Conservation (phyloP, 495 filamentous ascomycete genomes). For the Bryoglossum gracile region DNA sequence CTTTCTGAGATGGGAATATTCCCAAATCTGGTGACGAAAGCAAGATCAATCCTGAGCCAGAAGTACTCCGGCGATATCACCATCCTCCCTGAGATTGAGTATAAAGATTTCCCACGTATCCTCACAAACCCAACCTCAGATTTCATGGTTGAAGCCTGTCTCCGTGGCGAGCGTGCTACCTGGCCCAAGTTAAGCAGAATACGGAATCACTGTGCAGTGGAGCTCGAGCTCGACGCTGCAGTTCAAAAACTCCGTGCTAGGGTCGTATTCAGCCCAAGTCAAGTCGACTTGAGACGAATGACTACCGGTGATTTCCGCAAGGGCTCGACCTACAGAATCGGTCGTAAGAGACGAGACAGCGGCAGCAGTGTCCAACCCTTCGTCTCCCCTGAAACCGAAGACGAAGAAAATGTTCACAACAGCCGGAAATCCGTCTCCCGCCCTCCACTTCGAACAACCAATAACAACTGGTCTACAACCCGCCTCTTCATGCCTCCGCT, state of each 20-base stretch:
- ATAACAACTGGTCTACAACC: slow-evolving; percentile 7
- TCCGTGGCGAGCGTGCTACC: slow-evolving; percentile 75
- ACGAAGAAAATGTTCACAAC: slow-evolving; percentile 5
- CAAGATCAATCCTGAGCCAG: slow-evolving; percentile 73
- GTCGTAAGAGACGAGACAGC: slow-evolving; percentile 16
- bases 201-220: slow-evolving; percentile 75
- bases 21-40: slow-evolving; percentile 71
- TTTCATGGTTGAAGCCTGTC: slow-evolving; percentile 75
- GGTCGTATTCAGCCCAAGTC: slow-evolving; percentile 73
- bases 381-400: neutral
- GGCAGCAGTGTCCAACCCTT: neutral
- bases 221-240: slow-evolving; percentile 76
- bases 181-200: slow-evolving; percentile 85
- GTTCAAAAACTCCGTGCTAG: slow-evolving; percentile 68
- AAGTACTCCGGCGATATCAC: slow-evolving; percentile 95
- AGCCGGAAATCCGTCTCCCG: slow-evolving; percentile 5
- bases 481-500: slow-evolving; percentile 1
- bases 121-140: slow-evolving; percentile 80
- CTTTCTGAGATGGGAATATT: slow-evolving; percentile 78
- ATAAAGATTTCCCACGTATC: slow-evolving; percentile 66
- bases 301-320: slow-evolving; percentile 25
- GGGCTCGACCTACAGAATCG: neutral
- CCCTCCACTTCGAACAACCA: slow-evolving; percentile 17
- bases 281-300: slow-evolving; percentile 51
- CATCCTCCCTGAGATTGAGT: slow-evolving; percentile 74